Evolutionary conservation across 1,284 basidiomycete species (phyloP), one percentile per base, ranked within the genome.

Genomic region (Leccinum angustisporum): DNA sequence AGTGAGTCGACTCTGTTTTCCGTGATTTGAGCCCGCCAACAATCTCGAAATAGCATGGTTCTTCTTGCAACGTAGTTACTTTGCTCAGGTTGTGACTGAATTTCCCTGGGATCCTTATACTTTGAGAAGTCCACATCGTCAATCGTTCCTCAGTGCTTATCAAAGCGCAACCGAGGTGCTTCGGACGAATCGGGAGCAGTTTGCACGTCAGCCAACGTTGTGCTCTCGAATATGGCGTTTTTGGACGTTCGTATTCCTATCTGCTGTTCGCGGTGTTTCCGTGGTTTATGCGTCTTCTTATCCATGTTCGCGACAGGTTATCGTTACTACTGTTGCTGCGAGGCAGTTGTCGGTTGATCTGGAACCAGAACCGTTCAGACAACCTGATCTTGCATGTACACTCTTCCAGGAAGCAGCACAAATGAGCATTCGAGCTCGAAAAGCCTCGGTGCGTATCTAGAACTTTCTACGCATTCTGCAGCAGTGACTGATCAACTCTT

Each of bases 21-120:
- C 34, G 3, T 9, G 13, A 9, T 48, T 18, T 40, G 27, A 56
- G 10, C 25, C 57, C 27, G 40, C 57, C n/a, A 27, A 63, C 51
- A 40, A 50, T 48, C 1, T 50, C 48, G 6, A 30, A 54, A 48
- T 61, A 82, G 82, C 80, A 68, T 72, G 82, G 10, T 66, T 84
- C 51, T 81, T 79, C 67, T 70, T 83, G 30, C 81, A 84, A 66
- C 75, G 81, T 54, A 76, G 78, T 16, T 81, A 78, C 68, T 83
- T 83, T 66, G 79, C 79, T 6, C 78, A 81, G 62, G 80, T 78
- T 5, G 74, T 83, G 74, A 70, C 75, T 6, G 79, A 82, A 60
- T 68, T 78, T 61, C 75, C 80, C 5, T 63, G 71, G 21, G 21
- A 21, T 21, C 21, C 21, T 21, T 21, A 81, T 65, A 80, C 81